Evolutionary conservation across 163 green algal species (phyloP), one percentile per base, ranked within the genome.

Genomic region (Chlorella variabilis): DNA sequence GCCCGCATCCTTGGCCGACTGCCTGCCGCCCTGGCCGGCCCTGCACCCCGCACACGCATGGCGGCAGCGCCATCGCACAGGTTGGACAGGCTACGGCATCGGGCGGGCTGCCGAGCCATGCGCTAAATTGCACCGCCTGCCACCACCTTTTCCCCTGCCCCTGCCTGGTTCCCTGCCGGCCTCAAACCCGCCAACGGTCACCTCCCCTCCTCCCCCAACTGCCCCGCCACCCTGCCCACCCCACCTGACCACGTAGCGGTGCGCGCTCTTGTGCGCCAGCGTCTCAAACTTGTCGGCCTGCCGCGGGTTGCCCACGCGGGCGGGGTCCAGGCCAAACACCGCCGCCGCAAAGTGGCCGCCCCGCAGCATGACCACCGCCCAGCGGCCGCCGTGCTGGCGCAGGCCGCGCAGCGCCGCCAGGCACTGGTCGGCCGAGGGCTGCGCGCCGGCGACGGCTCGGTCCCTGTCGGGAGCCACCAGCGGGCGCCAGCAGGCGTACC

Each of bases 161-260:
- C n/a, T n/a, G n/a, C n/a, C n/a, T n/a, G n/a, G n/a, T n/a, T n/a
- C n/a, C n/a, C n/a, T n/a, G n/a, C n/a, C n/a, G n/a, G n/a, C n/a
- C n/a, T n/a, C n/a, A n/a, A n/a, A n/a, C n/a, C n/a, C n/a, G n/a
- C n/a, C n/a, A n/a, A n/a, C n/a, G n/a, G n/a, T n/a, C 20, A 41
- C 62, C 1, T 18, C 62, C 58, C 5, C n/a, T 20, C 3, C 58
- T 31, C 13, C 25, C 58, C n/a, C n/a, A n/a, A n/a, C n/a, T n/a
- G n/a, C n/a, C n/a, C n/a, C n/a, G n/a, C n/a, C n/a, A n/a, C n/a
- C n/a, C n/a, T n/a, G n/a, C n/a, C n/a, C n/a, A n/a, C 7, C 83
- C 23, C 71, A 95, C 91, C 93, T 91, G 21, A 97, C 91, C 0
- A 97, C 93, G 73, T 98, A 98, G 45, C 91, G 84, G 85, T 98